Evolutionary conservation across 345 rosid species (phyloP).

Genomic region (Citrus australasica): DNA sequence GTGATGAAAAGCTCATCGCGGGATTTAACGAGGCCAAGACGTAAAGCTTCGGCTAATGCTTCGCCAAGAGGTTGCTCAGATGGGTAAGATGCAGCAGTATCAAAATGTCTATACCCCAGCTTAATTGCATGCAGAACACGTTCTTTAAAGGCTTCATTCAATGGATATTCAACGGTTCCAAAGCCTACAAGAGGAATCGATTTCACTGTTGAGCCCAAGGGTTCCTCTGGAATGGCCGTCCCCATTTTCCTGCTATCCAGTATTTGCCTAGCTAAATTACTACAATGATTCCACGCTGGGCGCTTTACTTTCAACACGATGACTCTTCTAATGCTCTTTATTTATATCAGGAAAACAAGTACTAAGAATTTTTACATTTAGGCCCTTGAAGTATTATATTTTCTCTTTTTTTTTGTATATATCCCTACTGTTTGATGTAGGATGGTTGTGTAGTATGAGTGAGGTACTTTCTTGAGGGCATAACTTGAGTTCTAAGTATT

Average conservation of each 20-base stretch:
- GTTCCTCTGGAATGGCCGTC: constrained; percentile 12
- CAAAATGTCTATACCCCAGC: constrained; percentile 33
- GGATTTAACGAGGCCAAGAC: constrained; percentile 12
- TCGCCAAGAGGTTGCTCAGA: constrained; percentile 34
- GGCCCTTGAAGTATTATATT: no score
- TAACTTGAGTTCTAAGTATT: no score
- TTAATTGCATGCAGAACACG: constrained; percentile 25
- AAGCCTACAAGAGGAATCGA: constrained; percentile 25
- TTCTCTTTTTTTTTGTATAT: no score
- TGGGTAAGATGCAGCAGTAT: constrained; percentile 25
- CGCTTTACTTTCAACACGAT: no score
- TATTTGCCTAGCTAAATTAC: no score
- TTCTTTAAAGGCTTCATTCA: constrained; percentile 14
- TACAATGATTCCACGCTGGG: no score
- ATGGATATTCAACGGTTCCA: constrained; percentile 25
- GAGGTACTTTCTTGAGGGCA: fast-evolving
- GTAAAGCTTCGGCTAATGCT: constrained; percentile 20
- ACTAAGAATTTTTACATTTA: no score
- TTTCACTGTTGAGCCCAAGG: constrained; percentile 2
- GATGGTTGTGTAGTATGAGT: no score
- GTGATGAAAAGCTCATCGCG: constrained; percentile 27
- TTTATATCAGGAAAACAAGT: no score
- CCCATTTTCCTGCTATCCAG: no score
- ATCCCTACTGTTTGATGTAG: no score
- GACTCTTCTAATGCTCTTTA: no score